A percentile compares a stretch with the other conserved stretches of the same genome.
phyloP scores from a whole-genome alignment of 306 rosid species.

The Rosa lucieae region DNA sequence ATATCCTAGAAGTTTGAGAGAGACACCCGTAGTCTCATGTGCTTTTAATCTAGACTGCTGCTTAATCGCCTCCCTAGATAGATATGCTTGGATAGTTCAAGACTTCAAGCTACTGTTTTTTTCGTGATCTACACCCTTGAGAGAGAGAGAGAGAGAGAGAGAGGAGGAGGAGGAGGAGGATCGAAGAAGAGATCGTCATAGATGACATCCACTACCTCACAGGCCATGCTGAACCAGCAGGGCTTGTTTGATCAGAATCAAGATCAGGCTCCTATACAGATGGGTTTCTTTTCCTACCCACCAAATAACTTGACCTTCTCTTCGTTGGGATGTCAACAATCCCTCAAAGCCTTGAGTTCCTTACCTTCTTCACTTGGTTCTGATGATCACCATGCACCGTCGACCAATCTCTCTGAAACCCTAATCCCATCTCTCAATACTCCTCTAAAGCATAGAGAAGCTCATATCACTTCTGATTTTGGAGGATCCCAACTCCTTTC shows the following conservation, averaged over 20 bases:
- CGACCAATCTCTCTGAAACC: slow-evolving; percentile 63
- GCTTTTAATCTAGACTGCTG: slow-evolving; percentile 17
- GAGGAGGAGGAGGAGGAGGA: background rate
- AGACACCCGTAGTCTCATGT: background rate
- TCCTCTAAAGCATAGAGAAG: slow-evolving; percentile 40
- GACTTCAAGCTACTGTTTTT: background rate
- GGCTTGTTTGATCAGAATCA: slow-evolving; percentile 54
- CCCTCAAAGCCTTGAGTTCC: slow-evolving; percentile 48
- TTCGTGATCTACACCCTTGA: slow-evolving; percentile 22
- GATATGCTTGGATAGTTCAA: slow-evolving; percentile 6
- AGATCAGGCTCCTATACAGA: slow-evolving; percentile 42
- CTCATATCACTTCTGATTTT: slow-evolving; percentile 28
- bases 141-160: background rate
- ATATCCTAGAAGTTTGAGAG: slow-evolving; percentile 25
- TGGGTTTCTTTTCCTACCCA: slow-evolving; percentile 71
- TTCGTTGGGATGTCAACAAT: slow-evolving; percentile 54
- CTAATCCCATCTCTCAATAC: slow-evolving; percentile 46
- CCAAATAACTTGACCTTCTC: slow-evolving; percentile 49
- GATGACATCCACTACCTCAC: slow-evolving; percentile 52
- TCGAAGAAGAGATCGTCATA: slow-evolving; percentile 7
- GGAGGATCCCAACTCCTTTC: slow-evolving; percentile 72
- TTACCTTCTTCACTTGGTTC: slow-evolving; percentile 46
- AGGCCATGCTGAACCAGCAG: slow-evolving; percentile 46
- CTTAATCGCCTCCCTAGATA: slow-evolving; percentile 2
- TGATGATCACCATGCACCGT: slow-evolving; percentile 26